Base-by-base conservation (phyloP, 129 eudicot species). In the Flaveria ramosissima region DNA sequence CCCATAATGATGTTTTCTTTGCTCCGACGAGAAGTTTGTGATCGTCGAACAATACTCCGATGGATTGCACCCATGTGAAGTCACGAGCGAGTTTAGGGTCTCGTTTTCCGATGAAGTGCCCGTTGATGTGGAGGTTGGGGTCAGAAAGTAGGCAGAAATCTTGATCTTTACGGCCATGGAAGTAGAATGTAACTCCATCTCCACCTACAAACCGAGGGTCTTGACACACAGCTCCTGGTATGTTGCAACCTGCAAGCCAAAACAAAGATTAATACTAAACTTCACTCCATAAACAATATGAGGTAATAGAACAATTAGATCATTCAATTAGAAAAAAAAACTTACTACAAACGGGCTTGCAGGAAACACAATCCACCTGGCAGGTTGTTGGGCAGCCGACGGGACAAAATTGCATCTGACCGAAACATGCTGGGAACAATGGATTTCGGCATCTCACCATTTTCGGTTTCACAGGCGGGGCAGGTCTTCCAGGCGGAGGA, bases 171-270 rank as follows among this genome's bases (percentile, higher is more conserved):
- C 60, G 80, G 57, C 89, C 89, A 27, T 86, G 89, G 77, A 85
- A 85, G 81, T 82, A 82, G 74, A 85, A 85, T 14, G 86, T 79
- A 52, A 75, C 48, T 53, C 89, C 89, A 52, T 85, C 86, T 26
- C 89, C 89, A 9, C 89, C 89, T 8, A 85, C 78, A 39, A 85
- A 85, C 32, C 86, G 83, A 15, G 89, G 89, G 71, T 85, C 89
- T 68, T 82, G 72, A 30, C 89, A 85, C 7, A 85, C 53, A 10
- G 84, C 86, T 59, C 86, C 89, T 0, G 89, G 89, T 0, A 21
- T 24, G 8, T 82, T 61, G 75, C 89, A 85, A 66, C 71, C 89
- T 85, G 21, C 24, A 53, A 1, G 36, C 6, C 3, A 30, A 3
- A 30, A 30, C 6, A 30, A 30, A 30, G 36, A 30, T 30, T 30